Evolutionary conservation across 2,329 filamentous ascomycete species (phyloP).

Genomic region (Xylaria sp.): DNA sequence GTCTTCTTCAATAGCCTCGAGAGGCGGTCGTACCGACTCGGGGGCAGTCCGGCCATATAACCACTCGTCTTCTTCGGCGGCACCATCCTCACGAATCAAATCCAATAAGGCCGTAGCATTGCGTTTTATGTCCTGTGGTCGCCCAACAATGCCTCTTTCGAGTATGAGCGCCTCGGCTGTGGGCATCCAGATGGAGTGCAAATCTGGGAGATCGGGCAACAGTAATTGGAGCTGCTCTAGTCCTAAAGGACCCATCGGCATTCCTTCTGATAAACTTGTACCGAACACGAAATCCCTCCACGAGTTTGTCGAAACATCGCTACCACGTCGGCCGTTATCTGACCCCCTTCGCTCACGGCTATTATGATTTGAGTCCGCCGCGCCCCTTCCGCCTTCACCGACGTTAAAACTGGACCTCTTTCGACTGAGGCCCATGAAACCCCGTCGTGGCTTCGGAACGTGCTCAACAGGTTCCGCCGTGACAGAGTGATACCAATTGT

Average conservation of each 20-base stretch:
- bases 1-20: slow-evolving; percentile 60
- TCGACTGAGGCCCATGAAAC: slow-evolving; percentile 59
- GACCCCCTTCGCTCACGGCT: slow-evolving; percentile 39
- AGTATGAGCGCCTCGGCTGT: slow-evolving; percentile 68
- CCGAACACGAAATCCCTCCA: slow-evolving; percentile 57
- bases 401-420: slow-evolving; percentile 59
- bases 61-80: slow-evolving; percentile 67
- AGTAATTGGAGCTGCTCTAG: slow-evolving; percentile 57
- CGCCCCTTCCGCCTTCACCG: slow-evolving; percentile 38
- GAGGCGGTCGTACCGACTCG: slow-evolving; percentile 60
- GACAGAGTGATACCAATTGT: slow-evolving; percentile 63
- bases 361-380: slow-evolving; percentile 22
- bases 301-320: slow-evolving; percentile 36
- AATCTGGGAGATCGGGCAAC: slow-evolving; percentile 59
- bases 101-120: slow-evolving; percentile 68
- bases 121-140: slow-evolving; percentile 65
- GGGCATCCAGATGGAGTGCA: slow-evolving; percentile 67
- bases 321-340: slow-evolving; percentile 37
- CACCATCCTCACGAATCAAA: slow-evolving; percentile 66
- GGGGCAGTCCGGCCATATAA: slow-evolving; percentile 61
- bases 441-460: slow-evolving; percentile 56
- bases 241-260: slow-evolving; percentile 63
- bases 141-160: slow-evolving; percentile 62
- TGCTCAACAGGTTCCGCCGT: slow-evolving; percentile 52
- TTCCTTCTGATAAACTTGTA: slow-evolving; percentile 65